Evolutionary conservation across 345 rosid species (phyloP), one percentile per base, ranked within the genome.

Genomic region (Heritiera fomes): DNA sequence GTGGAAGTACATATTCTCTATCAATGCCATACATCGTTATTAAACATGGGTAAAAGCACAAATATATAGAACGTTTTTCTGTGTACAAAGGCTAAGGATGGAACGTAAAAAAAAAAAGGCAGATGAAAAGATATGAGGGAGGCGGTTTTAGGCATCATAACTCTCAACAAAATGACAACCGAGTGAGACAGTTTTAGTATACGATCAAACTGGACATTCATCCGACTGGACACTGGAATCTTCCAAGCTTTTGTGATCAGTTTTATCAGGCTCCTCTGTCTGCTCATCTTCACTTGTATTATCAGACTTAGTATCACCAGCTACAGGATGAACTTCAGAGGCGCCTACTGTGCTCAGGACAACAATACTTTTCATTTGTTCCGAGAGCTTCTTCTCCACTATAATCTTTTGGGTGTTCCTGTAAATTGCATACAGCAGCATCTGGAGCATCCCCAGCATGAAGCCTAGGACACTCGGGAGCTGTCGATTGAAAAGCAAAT

Each of bases 401-500:
- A 75, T 63, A 0, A 65, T 83, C 65, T 80, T 77, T 58, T 75
- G 71, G 15, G 85, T 56, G 56, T 87, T 87, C 30, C 86, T 89
- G 88, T 87, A 93, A 6, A 86, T 56, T 13, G 81, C 84, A 73
- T 95, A 92, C 38, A 95, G 74, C 17, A 83, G 2, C 98, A 93
- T 95, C 83, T 93, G 98, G 59, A 86, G 38, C 75, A 92, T 63
- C 56, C 99, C 99, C 70, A 95, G 58, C 71, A 85, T 11, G 80
- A 95, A 87, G 32, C 99, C 99, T 45, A 90, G 8, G 9, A 95
- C 76, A 66, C 93, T 95, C 41, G 99, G 98, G 8, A 92, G 82
- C 99, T 95, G 86, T 46, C 32, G 38, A 34, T 34, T 34, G 38
- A 34, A 34, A 34, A 34, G 38, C 3, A 34, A 34, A 23, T 23